Percentiles rank a stretch among this genome's conserved stretches.
phyloP scores from a whole-genome alignment of 257 asterid species.

The Solanum acaule region DNA sequence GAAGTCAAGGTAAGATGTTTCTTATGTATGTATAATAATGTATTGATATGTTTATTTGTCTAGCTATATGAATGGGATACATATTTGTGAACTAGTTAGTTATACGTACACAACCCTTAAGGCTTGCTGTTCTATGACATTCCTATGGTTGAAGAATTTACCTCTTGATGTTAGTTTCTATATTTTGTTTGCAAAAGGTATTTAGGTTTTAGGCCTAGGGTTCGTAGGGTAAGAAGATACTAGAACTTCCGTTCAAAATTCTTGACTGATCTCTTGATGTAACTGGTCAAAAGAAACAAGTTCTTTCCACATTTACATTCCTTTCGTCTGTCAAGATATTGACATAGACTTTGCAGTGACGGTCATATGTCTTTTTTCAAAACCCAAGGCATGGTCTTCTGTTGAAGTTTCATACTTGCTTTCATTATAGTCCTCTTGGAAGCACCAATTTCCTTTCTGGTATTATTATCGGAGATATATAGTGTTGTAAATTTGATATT shows the following conservation, averaged over 20 bases:
- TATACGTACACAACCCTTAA: background rate
- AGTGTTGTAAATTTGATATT: background rate
- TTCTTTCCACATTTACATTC: background rate
- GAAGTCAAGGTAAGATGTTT: constrained; percentile 78
- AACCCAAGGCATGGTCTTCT: background rate
- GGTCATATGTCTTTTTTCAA: background rate
- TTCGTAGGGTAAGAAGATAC: background rate
- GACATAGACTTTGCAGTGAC: background rate
- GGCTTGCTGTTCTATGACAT: background rate
- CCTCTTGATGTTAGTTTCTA: background rate
- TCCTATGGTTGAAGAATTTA: background rate
- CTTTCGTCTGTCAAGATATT: background rate
- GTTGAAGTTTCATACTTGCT: background rate
- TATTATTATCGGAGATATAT: background rate
- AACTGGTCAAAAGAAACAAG: background rate
- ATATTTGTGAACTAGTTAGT: background rate
- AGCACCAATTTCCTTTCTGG: background rate
- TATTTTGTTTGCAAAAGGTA: background rate
- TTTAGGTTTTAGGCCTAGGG: background rate
- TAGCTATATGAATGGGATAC: background rate
- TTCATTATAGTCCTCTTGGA: background rate
- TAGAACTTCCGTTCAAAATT: background rate
- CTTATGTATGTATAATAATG: background rate
- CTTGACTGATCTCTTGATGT: background rate
- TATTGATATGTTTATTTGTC: background rate